Percentiles rank a stretch among this genome's conserved stretches.
phyloP scores from a whole-genome alignment of 371 early-diverging fungal genomes.

The Mortierella sp. region DNA sequence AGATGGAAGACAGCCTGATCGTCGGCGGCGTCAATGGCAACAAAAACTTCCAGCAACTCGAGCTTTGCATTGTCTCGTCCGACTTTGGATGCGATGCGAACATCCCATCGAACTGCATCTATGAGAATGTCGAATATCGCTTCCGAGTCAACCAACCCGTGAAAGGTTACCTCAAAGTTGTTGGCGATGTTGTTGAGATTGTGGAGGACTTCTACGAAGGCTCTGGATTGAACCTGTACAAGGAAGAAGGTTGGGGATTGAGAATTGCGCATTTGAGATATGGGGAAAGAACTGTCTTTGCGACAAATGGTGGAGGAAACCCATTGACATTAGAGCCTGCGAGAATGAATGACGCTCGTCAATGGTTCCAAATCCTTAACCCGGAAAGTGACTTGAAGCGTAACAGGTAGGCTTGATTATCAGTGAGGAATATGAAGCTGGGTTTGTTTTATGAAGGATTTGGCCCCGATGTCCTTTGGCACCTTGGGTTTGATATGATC shows the following conservation, averaged over 20 bases:
- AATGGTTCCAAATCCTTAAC: constrained; percentile 25
- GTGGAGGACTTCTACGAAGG: constrained; percentile 11
- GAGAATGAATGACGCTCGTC: neutral
- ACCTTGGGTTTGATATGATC: too few species aligned
- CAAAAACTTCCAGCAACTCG: constrained; percentile 19
- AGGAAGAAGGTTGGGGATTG: constrained; percentile 30
- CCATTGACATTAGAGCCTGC: constrained; percentile 10
- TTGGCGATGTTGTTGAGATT: neutral
- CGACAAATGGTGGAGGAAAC: constrained; percentile 5
- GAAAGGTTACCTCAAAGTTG: constrained; percentile 21
- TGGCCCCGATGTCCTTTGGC: too few species aligned
- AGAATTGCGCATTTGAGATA: constrained; percentile 11
- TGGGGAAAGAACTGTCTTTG: constrained; percentile 12
- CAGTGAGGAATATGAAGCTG: too few species aligned
- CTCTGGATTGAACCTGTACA: constrained; percentile 25
- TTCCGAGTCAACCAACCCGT: constrained; percentile 23
- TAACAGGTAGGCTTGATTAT: too few species aligned
- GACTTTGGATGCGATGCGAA: constrained; percentile 10
- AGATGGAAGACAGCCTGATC: constrained; percentile 2
- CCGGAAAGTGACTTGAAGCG: neutral
- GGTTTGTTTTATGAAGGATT: too few species aligned
- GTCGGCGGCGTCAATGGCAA: constrained; percentile 14
- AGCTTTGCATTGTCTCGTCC: constrained; percentile 32
- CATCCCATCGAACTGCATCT: constrained; percentile 30
- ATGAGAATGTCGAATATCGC: constrained; percentile 29